These are phyloP conservation scores for Dendrothele bispora DNA, from an alignment of 768 basidiomycete species.

Conservation along the genomic window DNA sequence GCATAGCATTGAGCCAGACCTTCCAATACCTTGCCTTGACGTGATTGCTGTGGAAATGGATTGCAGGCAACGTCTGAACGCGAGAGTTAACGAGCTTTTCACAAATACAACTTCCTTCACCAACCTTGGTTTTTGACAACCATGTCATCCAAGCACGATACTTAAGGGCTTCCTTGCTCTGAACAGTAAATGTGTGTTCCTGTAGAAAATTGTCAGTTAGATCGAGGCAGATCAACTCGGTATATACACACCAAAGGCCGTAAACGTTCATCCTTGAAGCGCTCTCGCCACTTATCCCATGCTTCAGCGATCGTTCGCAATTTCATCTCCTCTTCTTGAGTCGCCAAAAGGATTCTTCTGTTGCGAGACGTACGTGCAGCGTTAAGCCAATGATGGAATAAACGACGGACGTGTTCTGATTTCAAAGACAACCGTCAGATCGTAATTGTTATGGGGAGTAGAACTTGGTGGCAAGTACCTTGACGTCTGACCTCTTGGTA, in stretches of 20 bases:
- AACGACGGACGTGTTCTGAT: conserved; percentile 63
- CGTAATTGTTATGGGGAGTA: conserved; percentile 1
- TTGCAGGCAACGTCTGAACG: conserved; percentile 71
- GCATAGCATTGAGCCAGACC: conserved; percentile 69
- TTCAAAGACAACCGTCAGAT: conserved; percentile 5
- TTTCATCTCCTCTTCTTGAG: conserved; percentile 64
- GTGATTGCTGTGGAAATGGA: conserved; percentile 68
- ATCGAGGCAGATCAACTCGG: neutral
- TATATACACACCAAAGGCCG: conserved; percentile 56
- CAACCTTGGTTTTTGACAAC: conserved; percentile 73
- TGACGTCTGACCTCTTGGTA: conserved; percentile 79
- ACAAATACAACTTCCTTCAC: conserved; percentile 9
- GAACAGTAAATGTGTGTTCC: conserved; percentile 61
- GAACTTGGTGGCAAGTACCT: conserved; percentile 47
- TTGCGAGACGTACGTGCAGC: conserved; percentile 61
- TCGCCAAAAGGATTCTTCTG: conserved; percentile 56
- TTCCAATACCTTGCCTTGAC: conserved; percentile 63
- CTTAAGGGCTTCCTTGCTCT: conserved; percentile 58
- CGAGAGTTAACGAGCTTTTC: neutral
- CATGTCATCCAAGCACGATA: conserved; percentile 73
- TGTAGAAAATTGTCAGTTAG: conserved; percentile 21
- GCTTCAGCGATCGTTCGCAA: conserved; percentile 47
- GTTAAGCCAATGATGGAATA: conserved; percentile 71
- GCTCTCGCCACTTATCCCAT: conserved; percentile 84
- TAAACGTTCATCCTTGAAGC: conserved; percentile 62